A percentile compares a stretch with the other conserved stretches of the same genome.
Conservation (phyloP, 2,329 filamentous ascomycete species). For the Emmonsia crescens region DNA sequence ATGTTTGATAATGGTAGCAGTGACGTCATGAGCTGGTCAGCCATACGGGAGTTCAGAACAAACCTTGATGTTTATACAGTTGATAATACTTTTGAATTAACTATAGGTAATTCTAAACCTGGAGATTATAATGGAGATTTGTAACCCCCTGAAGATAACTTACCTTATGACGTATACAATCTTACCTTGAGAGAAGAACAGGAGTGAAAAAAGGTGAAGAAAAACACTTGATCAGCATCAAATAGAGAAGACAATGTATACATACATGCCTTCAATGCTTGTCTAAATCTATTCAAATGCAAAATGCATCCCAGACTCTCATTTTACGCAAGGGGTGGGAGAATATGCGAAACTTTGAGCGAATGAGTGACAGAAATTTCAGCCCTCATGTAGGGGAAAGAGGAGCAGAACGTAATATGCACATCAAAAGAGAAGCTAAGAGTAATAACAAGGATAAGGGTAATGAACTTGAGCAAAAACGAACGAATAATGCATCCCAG, state of each 20-base stretch:
- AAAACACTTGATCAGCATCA: neutral
- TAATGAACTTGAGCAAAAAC: neutral
- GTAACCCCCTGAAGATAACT: no score
- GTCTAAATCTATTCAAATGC: neutral
- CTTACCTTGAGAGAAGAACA: no score
- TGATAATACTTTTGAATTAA: no score
- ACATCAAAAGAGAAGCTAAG: neutral
- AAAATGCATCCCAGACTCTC: neutral
- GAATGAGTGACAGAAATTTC: neutral
- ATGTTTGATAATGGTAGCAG: neutral
- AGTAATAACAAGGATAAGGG: neutral
- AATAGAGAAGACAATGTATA: neutral
- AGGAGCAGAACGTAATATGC: neutral
- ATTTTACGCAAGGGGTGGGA: neutral
- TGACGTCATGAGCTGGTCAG: neutral
- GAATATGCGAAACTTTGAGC: neutral
- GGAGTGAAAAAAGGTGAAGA: no score
- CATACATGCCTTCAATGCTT: neutral
- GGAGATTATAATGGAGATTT: no score
- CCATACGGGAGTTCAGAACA: no score
- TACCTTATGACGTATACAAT: no score
- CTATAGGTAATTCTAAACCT: no score
- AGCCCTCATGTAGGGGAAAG: neutral
- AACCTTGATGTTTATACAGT: no score
- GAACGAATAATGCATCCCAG: neutral